Base-by-base conservation (phyloP, 768 basidiomycete species). In the Lactarius sanguifluus region DNA sequence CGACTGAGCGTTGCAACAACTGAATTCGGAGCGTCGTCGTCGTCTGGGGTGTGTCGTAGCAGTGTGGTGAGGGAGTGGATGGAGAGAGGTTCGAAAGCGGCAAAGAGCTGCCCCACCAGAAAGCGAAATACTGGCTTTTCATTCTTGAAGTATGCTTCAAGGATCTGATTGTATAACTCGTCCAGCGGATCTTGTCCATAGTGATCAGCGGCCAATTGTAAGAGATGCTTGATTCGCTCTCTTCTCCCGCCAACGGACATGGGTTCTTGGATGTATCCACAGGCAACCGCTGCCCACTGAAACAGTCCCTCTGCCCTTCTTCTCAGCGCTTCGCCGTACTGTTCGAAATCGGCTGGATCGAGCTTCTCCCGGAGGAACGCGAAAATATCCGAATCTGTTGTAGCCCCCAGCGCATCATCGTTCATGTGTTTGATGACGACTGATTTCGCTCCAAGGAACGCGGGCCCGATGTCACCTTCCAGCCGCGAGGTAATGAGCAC, bases 61-160 rank as follows among this genome's bases (percentile, higher is more conserved):
- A 61, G 25, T 6, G 28, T n/a, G 9, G 59, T 50, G 18, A 61
- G 41, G 16, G 59, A 40, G 13, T 10, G 38, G 41, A 45, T 43
- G n/a, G 59, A 61, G 58, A 59, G 58, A 5, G 58, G 58, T n/a
- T 59, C 58, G 12, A 59, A 38, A 15, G 58, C 38, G 5, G 40
- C 59, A 32, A 61, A n/a, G 5, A 61, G 43, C 7, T 61, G 59
- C 23, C 59, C 59, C 2, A 61, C 20, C 47, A 61, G 43, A 23
- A n/a, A 58, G 28, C 57, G 36, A n/a, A 36, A 58, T 25, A 34
- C n/a, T 23, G 23, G 30, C 23, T 23, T 13, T 25, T 50, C 47
- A 13, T 50, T 13, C 12, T 12, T 13, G 23, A 50, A 50, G 23
- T 50, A 50, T 23, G 23, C 47, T 13, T 50, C 47, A 4, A 50